Conservation (phyloP, 208 protist species). For the Lotmaria passim region DNA sequence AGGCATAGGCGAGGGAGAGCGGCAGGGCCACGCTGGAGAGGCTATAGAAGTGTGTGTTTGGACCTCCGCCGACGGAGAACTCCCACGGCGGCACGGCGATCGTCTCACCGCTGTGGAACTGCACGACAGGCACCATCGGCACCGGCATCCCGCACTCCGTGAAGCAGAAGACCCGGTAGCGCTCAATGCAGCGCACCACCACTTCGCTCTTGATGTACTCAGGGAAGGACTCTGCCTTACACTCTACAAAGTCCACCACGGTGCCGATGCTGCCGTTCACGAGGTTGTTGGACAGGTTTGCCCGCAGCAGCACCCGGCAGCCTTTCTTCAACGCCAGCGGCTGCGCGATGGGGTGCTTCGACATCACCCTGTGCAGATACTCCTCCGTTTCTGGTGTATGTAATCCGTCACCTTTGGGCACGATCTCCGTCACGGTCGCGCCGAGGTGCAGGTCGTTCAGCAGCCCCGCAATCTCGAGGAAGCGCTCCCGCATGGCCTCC, state of each 20-base stretch:
- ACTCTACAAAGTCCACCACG: slow-evolving; percentile 85
- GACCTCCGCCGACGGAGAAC: slow-evolving; percentile 73
- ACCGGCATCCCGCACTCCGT: slow-evolving; percentile 84
- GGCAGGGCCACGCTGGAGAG: slow-evolving; percentile 76
- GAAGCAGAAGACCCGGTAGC: slow-evolving; percentile 81
- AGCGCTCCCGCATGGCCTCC: slow-evolving; percentile 83
- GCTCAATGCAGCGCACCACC: slow-evolving; percentile 74
- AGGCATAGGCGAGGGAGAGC: slow-evolving; percentile 87
- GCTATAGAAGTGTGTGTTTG: slow-evolving; percentile 81
- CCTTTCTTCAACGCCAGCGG: slow-evolving; percentile 86
- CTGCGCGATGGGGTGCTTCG: slow-evolving; percentile 86
- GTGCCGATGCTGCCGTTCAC: slow-evolving; percentile 92
- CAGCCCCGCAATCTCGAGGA: slow-evolving; percentile 73
- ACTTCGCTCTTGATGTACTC: slow-evolving; percentile 61
- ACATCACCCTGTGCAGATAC: slow-evolving; percentile 78
- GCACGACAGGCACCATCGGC: slow-evolving; percentile 83
- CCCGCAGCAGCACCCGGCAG: slow-evolving; percentile 81
- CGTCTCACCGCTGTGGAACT: slow-evolving; percentile 84
- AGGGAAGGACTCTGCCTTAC: slow-evolving; percentile 70
- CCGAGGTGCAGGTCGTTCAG: slow-evolving; percentile 82
- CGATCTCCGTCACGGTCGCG: slow-evolving; percentile 78
- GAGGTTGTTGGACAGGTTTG: slow-evolving; percentile 77
- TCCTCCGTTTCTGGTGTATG: slow-evolving; percentile 83
- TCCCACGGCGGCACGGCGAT: slow-evolving; percentile 85
- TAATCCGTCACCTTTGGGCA: slow-evolving; percentile 80